A percentile compares a stretch with the other conserved stretches of the same genome.
Conservation (phyloP, 1,284 basidiomycete genomes). For the Malassezia japonica region DNA sequence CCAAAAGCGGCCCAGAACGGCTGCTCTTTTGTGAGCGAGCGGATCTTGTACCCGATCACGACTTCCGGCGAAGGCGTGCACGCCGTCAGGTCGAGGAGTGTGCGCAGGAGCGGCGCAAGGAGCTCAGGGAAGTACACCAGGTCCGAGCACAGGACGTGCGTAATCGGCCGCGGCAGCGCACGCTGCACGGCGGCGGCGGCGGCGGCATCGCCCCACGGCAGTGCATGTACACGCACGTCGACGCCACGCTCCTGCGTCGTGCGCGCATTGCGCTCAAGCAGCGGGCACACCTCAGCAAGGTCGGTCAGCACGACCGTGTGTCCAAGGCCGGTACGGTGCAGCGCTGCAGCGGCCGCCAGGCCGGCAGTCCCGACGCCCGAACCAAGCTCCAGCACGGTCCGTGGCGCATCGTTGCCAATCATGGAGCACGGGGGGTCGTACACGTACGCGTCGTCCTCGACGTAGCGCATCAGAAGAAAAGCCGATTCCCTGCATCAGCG, state of each 20-base stretch:
- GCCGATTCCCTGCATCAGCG: conserved; percentile 28
- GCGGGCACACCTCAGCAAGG: conserved; percentile 36
- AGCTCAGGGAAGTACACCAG: conserved; percentile 47
- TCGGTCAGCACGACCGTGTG: conserved; percentile 36
- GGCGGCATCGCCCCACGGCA: conserved; percentile 35
- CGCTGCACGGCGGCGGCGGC: conserved; percentile 18
- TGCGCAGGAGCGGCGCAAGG: conserved; percentile 35
- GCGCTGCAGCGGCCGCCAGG: conserved; percentile 30
- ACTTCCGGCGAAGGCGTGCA: conserved; percentile 19
- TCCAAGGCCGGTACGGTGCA: background rate
- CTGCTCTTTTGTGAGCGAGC: conserved; percentile 65
- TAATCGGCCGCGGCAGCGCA: conserved; percentile 16
- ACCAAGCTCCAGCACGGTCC: conserved; percentile 35
- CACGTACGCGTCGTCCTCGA: conserved; percentile 13
- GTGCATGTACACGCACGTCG: conserved; percentile 18
- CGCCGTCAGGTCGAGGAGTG: conserved; percentile 30
- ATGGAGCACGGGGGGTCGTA: conserved; percentile 39
- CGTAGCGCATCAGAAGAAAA: conserved; percentile 31
- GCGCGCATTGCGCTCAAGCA: conserved; percentile 33
- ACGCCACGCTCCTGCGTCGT: background rate
- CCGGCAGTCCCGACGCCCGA: conserved; percentile 41
- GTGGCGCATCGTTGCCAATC: conserved; percentile 4
- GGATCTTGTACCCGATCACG: conserved; percentile 57
- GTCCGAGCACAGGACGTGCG: conserved; percentile 44
- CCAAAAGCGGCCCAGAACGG: conserved; percentile 74